Evolutionary conservation across 2,329 filamentous ascomycete species (phyloP), one percentile per base, ranked within the genome.

Genomic region (Aureobasidium sp.): DNA sequence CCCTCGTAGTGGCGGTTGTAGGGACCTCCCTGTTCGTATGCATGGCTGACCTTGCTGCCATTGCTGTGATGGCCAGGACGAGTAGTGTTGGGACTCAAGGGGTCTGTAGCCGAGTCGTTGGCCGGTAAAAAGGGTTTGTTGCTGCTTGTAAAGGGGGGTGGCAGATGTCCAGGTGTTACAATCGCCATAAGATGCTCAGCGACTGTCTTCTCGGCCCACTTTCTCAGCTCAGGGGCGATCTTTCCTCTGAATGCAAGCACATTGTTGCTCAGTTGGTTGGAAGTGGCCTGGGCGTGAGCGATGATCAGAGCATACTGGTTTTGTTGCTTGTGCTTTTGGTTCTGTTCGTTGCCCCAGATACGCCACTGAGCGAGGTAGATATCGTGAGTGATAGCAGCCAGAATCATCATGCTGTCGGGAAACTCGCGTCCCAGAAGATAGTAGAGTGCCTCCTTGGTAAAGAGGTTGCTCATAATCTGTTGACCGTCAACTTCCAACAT

Each of bases 231-330:
- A 33, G 57, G 45, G 37, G 35, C 14, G 1, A 35, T 35, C 17
- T 29, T 48, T 29, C 44, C 22, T n/a, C 35, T 33, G 47, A 60
- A 60, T 2, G 57, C 47, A 11, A 60, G 37, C 3, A 60, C 57
- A 7, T 39, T 50, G 57, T 60, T 60, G 35, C 40, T 47, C 1
- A 60, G 37, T 7, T 60, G 57, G 11, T 60, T 60, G 5, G 57
- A 42, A 2, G 24, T 52, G 9, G 45, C 47, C 31, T n/a, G n/a
- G n/a, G n/a, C n/a, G n/a, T n/a, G n/a, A n/a, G n/a, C n/a, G n/a
- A n/a, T n/a, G n/a, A n/a, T n/a, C n/a, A n/a, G n/a, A n/a, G n/a
- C n/a, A n/a, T 60, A 29, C 2, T 33, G 22, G 24, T 12, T 11
- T 7, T 27, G 14, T 2, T 39, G 5, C 9, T 6, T 15, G 35